Percentiles rank a stretch among this genome's conserved stretches.
phyloP scores from a whole-genome alignment of 2,329 filamentous ascomycete species.

The Phymatotrichopsis omnivora region DNA sequence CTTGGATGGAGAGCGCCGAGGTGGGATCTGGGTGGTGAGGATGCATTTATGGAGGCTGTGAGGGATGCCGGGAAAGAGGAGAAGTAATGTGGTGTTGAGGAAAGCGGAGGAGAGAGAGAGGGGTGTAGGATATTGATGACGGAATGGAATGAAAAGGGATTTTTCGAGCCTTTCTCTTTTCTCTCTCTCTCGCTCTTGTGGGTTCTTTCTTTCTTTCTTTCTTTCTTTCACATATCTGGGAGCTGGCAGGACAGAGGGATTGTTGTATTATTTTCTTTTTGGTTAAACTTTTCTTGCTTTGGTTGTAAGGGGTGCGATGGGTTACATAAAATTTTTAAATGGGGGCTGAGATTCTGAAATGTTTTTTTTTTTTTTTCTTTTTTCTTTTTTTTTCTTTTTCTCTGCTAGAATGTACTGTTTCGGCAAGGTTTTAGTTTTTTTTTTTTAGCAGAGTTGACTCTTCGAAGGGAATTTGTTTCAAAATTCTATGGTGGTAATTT shows the following conservation, averaged over 20 bases:
- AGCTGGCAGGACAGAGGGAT: neutral
- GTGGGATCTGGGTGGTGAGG: constrained; percentile 34
- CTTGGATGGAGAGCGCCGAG: constrained; percentile 36
- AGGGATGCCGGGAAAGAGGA: constrained; percentile 32
- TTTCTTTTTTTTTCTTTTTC: constrained; percentile 4
- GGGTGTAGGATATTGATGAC: neutral
- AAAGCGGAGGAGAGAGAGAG: neutral
- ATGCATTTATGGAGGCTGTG: constrained; percentile 35
- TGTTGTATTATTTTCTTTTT: constrained; percentile 1
- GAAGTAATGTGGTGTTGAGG: constrained; percentile 4
- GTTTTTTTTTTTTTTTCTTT: constrained; percentile 4
- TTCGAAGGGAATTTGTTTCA: too few relatives aligned
- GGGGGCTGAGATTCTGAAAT: constrained; percentile 9
- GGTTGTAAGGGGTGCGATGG: too few relatives aligned
- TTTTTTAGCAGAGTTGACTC: too few relatives aligned
- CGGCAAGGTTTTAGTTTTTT: constrained; percentile 8
- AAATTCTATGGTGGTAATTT: too few relatives aligned
- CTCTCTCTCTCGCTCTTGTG: constrained; percentile 3
- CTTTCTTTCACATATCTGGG: neutral
- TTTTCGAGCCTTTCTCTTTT: constrained; percentile 4
- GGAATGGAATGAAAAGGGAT: neutral
- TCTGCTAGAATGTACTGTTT: constrained; percentile 5
- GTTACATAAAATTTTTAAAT: too few relatives aligned
- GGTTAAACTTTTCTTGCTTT: constrained; percentile 4
- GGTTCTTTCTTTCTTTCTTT: neutral